Conservation (phyloP, 192 early-diverging fungal genomes). For the Coemansia sp. region DNA sequence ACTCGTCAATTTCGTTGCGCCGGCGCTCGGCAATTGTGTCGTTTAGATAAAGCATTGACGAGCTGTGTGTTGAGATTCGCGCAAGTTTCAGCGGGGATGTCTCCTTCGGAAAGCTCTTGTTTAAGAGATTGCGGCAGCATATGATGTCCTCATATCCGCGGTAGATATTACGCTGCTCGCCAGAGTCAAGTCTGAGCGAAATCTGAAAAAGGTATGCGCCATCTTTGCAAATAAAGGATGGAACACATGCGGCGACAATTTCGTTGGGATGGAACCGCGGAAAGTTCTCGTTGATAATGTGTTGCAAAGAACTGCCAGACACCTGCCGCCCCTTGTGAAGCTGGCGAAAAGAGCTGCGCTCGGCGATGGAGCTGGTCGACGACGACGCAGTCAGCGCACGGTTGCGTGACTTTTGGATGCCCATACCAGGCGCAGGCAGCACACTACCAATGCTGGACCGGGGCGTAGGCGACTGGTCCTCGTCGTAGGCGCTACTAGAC, state of each 20-base stretch:
- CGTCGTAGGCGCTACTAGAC: constrained; percentile 28
- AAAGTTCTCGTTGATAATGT: constrained; percentile 47
- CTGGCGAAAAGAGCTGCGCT: constrained; percentile 50
- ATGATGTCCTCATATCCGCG: constrained; percentile 80
- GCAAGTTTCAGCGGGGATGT: constrained; percentile 48
- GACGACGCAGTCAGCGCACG: constrained; percentile 49
- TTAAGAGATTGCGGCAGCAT: constrained; percentile 68
- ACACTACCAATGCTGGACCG: constrained; percentile 25
- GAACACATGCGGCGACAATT: constrained; percentile 59
- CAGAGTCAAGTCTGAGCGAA: constrained; percentile 55
- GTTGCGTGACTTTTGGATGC: constrained; percentile 24
- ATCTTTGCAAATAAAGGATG: constrained; percentile 66
- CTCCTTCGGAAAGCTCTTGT: constrained; percentile 66
- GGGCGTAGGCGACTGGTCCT: constrained; percentile 36
- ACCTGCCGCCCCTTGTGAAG: constrained; percentile 50
- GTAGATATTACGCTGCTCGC: constrained; percentile 62
- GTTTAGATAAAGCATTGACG: constrained; percentile 61
- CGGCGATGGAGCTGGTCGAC: constrained; percentile 50
- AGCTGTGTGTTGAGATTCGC: constrained; percentile 65
- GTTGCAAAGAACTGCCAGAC: constrained; percentile 42
- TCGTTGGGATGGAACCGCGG: constrained; percentile 34
- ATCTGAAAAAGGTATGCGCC: constrained; percentile 74
- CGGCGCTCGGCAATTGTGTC: constrained; percentile 68
- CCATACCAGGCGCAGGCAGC: constrained; percentile 12
- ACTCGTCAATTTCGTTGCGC: constrained; percentile 63